Percentiles rank a stretch among this genome's conserved stretches.
phyloP scores from a whole-genome alignment of 306 rosid species.

The Sindora glabra region DNA sequence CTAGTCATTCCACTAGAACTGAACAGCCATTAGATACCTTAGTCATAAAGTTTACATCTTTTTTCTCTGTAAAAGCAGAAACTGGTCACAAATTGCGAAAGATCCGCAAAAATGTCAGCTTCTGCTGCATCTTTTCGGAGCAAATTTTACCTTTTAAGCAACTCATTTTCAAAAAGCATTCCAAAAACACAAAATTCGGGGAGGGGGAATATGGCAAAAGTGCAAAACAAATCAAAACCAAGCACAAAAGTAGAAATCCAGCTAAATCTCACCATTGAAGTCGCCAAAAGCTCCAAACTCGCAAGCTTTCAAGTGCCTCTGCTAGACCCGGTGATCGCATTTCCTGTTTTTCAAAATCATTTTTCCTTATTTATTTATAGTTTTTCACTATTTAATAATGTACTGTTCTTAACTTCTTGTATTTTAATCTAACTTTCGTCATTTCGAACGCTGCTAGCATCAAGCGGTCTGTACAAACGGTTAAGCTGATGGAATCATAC shows the following conservation, averaged over 20 bases:
- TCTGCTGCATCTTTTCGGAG: background rate
- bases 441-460: too few species aligned
- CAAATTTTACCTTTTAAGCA: background rate
- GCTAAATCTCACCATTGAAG: constrained; percentile 16
- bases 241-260: background rate
- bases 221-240: background rate
- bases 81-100: background rate
- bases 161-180: too few species aligned
- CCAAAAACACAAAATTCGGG: background rate
- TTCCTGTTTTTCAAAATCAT: background rate
- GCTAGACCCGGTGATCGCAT: background rate
- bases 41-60: background rate
- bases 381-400: background rate
- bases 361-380: too few species aligned
- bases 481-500: too few species aligned
- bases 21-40: background rate
- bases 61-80: background rate
- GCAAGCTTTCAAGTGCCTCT: background rate
- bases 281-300: background rate
- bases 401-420: too few species aligned
- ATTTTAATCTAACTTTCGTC: too few species aligned
- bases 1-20: background rate
- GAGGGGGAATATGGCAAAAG: too few species aligned
- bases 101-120: background rate
- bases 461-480: too few species aligned